Evolutionary conservation across 306 rosid genomes (phyloP).

Genomic region (Malus fusca): DNA sequence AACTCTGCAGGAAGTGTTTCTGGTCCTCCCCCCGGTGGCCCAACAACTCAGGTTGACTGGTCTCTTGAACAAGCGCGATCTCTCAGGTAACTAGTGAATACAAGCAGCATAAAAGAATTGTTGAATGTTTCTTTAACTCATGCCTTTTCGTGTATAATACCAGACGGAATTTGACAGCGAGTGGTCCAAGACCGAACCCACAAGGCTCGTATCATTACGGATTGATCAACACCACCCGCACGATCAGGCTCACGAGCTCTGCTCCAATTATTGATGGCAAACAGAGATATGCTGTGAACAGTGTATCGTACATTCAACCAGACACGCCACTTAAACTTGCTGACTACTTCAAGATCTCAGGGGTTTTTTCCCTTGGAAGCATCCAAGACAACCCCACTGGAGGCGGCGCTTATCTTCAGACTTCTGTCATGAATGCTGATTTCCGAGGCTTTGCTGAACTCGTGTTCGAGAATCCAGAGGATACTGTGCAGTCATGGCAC

Average conservation of each 20-base stretch:
- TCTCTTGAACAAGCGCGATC: constrained; percentile 78
- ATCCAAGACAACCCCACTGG: constrained; percentile 57
- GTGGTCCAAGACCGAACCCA: constrained; percentile 94
- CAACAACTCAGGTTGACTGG: constrained; percentile 64
- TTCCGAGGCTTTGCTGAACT: constrained; percentile 54
- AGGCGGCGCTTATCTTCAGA: constrained; percentile 52
- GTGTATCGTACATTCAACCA: constrained; percentile 63
- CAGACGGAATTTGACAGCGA: constrained; percentile 83
- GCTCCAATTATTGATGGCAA: constrained; percentile 66
- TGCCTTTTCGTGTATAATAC: background rate
- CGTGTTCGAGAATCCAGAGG: constrained; percentile 75
- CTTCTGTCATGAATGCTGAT: constrained; percentile 75
- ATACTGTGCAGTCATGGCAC: constrained; percentile 70
- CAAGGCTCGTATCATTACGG: constrained; percentile 93
- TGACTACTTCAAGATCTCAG: constrained; percentile 69
- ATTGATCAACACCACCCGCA: constrained; percentile 57
- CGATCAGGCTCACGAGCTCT: constrained; percentile 59
- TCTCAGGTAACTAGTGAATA: constrained; percentile 35
- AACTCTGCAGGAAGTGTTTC: constrained; percentile 51
- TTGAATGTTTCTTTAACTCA: background rate
- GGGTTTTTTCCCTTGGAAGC: constrained; percentile 61
- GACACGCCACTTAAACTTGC: constrained; percentile 90
- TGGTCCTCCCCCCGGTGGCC: constrained; percentile 69
- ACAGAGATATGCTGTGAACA: constrained; percentile 76
- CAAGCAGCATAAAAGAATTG: background rate